Conservation (phyloP, 2,329 filamentous ascomycete species). For the Neofusicoccum sp. region DNA sequence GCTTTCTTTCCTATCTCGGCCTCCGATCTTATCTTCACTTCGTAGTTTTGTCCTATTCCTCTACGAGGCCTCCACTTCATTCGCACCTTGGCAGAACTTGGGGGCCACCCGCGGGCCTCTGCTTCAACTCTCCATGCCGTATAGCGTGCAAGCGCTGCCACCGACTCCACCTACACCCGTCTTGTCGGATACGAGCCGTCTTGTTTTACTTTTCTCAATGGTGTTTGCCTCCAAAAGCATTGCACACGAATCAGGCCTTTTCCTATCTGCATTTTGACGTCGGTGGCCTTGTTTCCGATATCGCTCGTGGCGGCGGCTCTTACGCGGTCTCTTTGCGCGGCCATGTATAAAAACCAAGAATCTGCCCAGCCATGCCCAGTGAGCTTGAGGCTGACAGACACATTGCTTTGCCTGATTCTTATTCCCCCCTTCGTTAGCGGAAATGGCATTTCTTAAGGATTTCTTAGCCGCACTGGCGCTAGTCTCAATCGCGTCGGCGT, state of each 20-base stretch:
- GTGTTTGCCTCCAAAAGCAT: neutral
- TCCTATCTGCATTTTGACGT: neutral
- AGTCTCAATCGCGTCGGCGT: neutral
- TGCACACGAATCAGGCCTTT: neutral
- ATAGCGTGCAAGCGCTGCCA: neutral
- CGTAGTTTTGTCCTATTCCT: neutral
- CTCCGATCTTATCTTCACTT: neutral
- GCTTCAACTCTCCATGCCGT: neutral
- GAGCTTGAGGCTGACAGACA: neutral
- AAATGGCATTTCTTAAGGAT: neutral
- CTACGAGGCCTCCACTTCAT: neutral
- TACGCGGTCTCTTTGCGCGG: neutral
- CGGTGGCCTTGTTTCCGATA: conserved; percentile 14
- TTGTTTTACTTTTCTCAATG: neutral
- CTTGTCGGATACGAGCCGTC: neutral
- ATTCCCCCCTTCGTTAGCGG: neutral
- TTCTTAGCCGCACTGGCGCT: conserved; percentile 1
- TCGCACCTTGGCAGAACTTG: neutral
- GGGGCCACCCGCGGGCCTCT: neutral
- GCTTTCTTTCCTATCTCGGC: neutral
- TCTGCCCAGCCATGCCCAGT: neutral
- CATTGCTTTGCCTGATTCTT: neutral
- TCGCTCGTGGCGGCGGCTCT: neutral
- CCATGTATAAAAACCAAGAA: neutral
- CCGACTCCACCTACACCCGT: neutral